Evolutionary conservation across 352 stramenopile genomes (phyloP).

Genomic region (Globisporangium cylindrosporum): DNA sequence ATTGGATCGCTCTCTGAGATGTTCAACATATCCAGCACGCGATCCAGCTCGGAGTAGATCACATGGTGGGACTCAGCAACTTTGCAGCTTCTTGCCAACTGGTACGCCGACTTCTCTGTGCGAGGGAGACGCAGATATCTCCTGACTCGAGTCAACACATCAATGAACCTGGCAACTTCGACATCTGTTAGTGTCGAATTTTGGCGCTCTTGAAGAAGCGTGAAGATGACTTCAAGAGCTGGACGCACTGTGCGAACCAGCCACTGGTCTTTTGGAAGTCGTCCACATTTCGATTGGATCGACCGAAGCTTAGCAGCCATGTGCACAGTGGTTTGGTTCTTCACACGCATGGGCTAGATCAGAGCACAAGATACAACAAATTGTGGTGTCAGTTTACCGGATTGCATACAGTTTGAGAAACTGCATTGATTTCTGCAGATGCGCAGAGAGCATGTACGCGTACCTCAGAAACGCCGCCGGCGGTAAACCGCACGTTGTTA

Average conservation of each 20-base stretch:
- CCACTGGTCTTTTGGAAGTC: background rate
- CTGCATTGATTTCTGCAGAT: too few relatives aligned
- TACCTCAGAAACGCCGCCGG: background rate
- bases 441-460: background rate
- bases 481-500: background rate
- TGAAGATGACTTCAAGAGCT: background rate
- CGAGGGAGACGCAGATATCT: background rate
- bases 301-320: background rate
- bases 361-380: background rate
- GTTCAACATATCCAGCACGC: background rate
- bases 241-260: background rate
- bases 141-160: background rate
- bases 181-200: background rate
- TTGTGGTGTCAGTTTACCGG: background rate
- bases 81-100: background rate
- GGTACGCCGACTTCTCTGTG: background rate
- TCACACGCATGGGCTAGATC: background rate
- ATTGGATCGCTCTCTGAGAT: background rate
- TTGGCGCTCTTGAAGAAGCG: background rate
- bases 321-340: background rate
- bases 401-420: background rate
- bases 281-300: background rate
- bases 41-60: background rate
- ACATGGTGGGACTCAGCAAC: background rate
- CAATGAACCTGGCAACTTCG: background rate